Evolutionary conservation across 2,329 filamentous ascomycete genomes (phyloP).

Genomic region (Chalaropsis ovoidea): DNA sequence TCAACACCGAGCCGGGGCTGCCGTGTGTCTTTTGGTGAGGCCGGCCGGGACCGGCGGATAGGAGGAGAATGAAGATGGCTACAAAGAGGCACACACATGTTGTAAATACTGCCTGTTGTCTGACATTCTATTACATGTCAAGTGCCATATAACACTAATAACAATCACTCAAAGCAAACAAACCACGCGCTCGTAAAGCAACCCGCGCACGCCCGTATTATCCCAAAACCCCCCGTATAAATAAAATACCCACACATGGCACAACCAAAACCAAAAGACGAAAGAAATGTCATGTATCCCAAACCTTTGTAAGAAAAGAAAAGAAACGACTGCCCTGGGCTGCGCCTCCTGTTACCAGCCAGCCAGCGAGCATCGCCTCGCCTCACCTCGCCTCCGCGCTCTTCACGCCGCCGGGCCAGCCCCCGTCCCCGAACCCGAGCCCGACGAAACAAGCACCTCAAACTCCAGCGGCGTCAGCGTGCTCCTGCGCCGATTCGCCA

Average conservation of each 20-base stretch:
- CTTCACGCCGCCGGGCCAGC: background rate
- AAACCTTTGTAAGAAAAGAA: conserved; percentile 13
- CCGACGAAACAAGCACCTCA: conserved; percentile 32
- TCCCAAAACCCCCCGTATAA: background rate
- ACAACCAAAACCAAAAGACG: background rate
- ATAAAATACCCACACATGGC: background rate
- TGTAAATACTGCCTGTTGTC: background rate
- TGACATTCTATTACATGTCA: background rate
- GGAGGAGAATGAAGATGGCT: too few relatives aligned
- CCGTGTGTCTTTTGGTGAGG: conserved; percentile 15
- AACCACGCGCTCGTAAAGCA: background rate
- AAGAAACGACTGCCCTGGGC: background rate
- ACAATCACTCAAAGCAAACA: background rate
- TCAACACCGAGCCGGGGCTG: background rate
- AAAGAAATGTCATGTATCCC: conserved; percentile 7
- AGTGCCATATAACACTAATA: background rate
- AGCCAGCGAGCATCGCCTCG: background rate
- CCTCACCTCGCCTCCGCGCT: background rate
- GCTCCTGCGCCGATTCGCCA: conserved; percentile 55
- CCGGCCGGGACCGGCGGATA: too few relatives aligned
- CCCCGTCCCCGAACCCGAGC: background rate
- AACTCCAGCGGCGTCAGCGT: conserved; percentile 68
- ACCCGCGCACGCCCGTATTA: background rate
- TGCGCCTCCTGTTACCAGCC: background rate
- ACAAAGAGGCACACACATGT: background rate